Percentiles rank a stretch among this genome's conserved stretches.
Evolutionary conservation across 2,329 filamentous ascomycete genomes (phyloP).

Genomic region (Albophoma yamanashiensis): DNA sequence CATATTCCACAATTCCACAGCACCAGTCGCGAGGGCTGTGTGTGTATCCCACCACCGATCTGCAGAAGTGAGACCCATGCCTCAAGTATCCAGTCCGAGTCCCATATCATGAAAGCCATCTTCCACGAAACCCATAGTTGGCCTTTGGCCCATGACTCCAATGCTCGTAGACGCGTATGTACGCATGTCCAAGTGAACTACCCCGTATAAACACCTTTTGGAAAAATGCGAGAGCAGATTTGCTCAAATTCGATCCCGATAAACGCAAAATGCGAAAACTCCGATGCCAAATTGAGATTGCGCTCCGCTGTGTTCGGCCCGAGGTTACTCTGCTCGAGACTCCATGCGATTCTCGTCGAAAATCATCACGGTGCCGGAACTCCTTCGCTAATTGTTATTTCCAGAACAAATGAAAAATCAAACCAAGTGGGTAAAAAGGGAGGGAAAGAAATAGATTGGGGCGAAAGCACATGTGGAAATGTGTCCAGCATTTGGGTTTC

Average conservation of each 20-base stretch:
- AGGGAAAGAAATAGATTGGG: neutral
- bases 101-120: neutral
- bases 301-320: neutral
- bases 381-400: slow-evolving; percentile 8
- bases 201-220: neutral
- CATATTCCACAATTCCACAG: neutral
- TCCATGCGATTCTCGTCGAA: neutral
- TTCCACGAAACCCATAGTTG: no score
- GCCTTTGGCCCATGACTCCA: neutral
- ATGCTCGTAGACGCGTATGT: neutral
- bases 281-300: neutral
- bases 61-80: neutral
- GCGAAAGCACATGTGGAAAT: neutral
- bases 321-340: neutral
- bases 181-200: neutral
- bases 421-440: neutral
- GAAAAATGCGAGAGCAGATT: neutral
- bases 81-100: neutral
- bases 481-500: neutral
- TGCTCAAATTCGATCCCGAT: neutral
- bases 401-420: slow-evolving; percentile 1
- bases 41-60: neutral
- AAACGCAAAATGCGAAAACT: neutral
- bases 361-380: slow-evolving; percentile 4
- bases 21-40: neutral